These are phyloP conservation scores for Olyra latifolia DNA, from an alignment of 176 grass and related monocot genomes.

Conservation along the genomic window DNA sequence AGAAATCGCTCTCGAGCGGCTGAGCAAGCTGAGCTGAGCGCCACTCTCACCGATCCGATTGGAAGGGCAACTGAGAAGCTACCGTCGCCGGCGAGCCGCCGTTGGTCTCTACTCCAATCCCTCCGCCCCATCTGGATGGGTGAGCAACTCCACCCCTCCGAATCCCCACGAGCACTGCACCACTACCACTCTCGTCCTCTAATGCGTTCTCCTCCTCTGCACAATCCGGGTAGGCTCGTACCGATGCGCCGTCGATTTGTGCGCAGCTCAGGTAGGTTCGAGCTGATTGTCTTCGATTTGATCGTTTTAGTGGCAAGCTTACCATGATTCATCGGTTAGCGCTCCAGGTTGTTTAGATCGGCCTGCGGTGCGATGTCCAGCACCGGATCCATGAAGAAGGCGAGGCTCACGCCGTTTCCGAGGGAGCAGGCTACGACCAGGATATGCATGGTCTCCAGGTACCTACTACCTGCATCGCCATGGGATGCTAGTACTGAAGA, in stretches of 20 bases:
- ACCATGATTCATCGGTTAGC: neutral
- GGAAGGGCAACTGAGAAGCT: no score
- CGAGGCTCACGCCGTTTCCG: constrained; percentile 1
- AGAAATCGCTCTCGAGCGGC: no score
- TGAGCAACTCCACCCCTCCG: neutral
- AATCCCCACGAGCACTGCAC: no score
- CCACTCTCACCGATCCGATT: no score
- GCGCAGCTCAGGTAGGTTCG: constrained; percentile 26
- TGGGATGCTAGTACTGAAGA: neutral
- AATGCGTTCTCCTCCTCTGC: neutral
- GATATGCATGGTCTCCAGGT: constrained; percentile 50
- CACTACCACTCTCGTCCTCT: neutral
- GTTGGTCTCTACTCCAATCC: neutral
- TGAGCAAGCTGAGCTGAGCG: no score
- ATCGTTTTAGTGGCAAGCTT: neutral
- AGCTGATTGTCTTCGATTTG: neutral
- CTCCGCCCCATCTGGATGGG: constrained; percentile 20
- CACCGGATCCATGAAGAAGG: constrained; percentile 45
- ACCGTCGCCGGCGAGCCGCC: neutral
- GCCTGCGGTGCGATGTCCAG: neutral
- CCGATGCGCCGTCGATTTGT: constrained; percentile 25
- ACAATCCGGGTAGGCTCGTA: neutral
- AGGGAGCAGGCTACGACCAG: constrained; percentile 30
- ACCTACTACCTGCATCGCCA: neutral
- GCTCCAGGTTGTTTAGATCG: constrained; percentile 24